These are phyloP conservation scores for Veloboletus limbatus DNA, from an alignment of 1,284 basidiomycete genomes.

Conservation along the genomic window DNA sequence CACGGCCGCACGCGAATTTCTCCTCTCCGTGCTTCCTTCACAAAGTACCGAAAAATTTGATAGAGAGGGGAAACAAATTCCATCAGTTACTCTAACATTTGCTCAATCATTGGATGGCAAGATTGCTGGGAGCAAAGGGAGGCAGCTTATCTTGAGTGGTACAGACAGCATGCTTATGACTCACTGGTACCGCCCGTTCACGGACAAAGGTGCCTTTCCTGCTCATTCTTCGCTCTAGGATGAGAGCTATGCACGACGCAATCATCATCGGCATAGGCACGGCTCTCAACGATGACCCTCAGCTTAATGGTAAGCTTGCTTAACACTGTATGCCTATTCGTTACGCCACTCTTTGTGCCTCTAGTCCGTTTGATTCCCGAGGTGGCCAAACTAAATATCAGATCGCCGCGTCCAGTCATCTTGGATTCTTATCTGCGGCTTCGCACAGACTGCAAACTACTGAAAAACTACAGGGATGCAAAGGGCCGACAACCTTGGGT, in stretches of 20 bases:
- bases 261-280: slow-evolving; percentile 93
- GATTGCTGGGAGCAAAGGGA: slow-evolving; percentile 76
- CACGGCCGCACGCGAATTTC: slow-evolving; percentile 23
- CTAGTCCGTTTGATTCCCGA: slow-evolving; percentile 46
- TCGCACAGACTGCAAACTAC: slow-evolving; percentile 66
- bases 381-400: slow-evolving; percentile 32
- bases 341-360: slow-evolving; percentile 30
- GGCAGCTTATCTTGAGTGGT: slow-evolving; percentile 82
- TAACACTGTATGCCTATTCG: neutral
- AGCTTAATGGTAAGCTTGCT: slow-evolving; percentile 74
- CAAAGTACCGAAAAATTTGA: slow-evolving; percentile 13
- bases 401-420: slow-evolving; percentile 79
- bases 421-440: slow-evolving; percentile 78
- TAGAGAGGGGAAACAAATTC: slow-evolving; percentile 25
- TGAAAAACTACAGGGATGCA: slow-evolving; percentile 61
- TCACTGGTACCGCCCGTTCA: slow-evolving; percentile 64
- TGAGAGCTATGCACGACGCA: slow-evolving; percentile 87
- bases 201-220: neutral
- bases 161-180: slow-evolving; percentile 92
- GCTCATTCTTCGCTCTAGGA: slow-evolving; percentile 44
- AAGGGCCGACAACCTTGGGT: slow-evolving; percentile 76
- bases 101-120: slow-evolving; percentile 94
- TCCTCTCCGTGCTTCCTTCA: slow-evolving; percentile 28
- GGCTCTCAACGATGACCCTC: slow-evolving; percentile 88
- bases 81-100: slow-evolving; percentile 84